Conservation (phyloP, 208 protist species). For the Leishmania gerbilli region DNA sequence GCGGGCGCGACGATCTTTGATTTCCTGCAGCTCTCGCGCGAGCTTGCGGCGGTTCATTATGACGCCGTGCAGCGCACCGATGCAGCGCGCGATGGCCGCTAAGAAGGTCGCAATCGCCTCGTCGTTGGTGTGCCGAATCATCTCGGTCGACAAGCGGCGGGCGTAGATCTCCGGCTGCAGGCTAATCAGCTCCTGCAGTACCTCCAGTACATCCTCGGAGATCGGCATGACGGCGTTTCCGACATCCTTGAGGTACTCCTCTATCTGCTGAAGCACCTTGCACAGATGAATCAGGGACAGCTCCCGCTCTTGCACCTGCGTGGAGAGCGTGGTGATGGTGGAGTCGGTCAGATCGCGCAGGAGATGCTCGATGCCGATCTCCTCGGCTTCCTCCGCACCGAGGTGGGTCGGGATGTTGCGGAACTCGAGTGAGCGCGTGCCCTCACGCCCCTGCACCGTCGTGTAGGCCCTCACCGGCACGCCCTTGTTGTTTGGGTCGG, state of each 20-base stretch:
- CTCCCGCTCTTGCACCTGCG: constrained; percentile 94
- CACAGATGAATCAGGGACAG: constrained; percentile 93
- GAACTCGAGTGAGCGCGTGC: constrained; percentile 84
- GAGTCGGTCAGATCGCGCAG: constrained; percentile 98
- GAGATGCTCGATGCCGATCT: constrained; percentile 99
- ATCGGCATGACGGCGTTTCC: constrained; percentile 71
- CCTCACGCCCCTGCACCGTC: constrained; percentile 82
- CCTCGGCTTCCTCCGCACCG: constrained; percentile 97
- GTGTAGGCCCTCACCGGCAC: constrained; percentile 91
- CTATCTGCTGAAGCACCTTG: constrained; percentile 87
- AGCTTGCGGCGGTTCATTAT: constrained; percentile 84
- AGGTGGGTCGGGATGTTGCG: constrained; percentile 94
- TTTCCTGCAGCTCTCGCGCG: constrained; percentile 73
- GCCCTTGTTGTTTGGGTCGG: constrained; percentile 87
- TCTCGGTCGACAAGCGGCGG: constrained; percentile 80
- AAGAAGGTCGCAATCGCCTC: constrained; percentile 86
- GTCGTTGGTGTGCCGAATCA: constrained; percentile 89
- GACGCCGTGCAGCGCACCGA: constrained; percentile 83
- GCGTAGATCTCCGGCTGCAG: constrained; percentile 86
- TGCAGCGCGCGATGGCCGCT: constrained; percentile 78
- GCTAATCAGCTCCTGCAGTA: constrained; percentile 90
- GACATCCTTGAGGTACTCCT: constrained; percentile 91
- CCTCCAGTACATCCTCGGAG: constrained; percentile 85
- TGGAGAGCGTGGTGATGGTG: constrained; percentile 95
- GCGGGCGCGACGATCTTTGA: constrained; percentile 56